Base-by-base conservation (phyloP, 768 basidiomycete species). In the Russula earlei region DNA sequence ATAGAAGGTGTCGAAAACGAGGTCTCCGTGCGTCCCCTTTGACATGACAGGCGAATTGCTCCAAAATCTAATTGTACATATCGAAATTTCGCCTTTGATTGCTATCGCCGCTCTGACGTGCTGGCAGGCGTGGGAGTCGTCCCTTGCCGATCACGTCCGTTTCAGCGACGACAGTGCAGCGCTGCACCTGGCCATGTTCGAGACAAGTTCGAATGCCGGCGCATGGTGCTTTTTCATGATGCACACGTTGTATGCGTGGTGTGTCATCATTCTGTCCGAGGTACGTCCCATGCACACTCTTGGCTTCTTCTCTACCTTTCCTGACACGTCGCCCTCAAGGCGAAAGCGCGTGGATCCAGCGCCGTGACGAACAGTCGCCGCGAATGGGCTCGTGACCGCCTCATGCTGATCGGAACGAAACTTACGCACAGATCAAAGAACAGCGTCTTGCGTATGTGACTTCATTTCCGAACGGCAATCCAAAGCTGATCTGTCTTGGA, bases 221-320 rank as follows among this genome's bases (percentile, higher is more conserved):
- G 85, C 86, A 10, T 91, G 88, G 89, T 86, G 83, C 63, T 91
- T 80, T 70, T 85, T 80, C 61, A 75, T 75, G 65, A 84, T 88
- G 74, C 87, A 91, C 67, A 74, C 81, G 43, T 72, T 84, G 59
- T 79, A 90, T 62, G 84, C 84, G 40, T 84, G 83, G 56, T 82
- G 81, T 62, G 71, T 77, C 31, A 74, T 89, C 52, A 82, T 80
- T 19, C 66, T 90, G 37, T 77, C 79, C 62, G 74, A 76, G 68
- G 87, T 88, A 64, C 70, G 79, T 74, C 54, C 54, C 54, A 37
- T 19, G 31, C 38, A 40, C 29, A 46, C 48, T 33, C 22, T 22
- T 42, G 2, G 29, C 5, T 10, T 5, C 10, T 31, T 3, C 29
- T 10, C 29, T 10, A 10, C 7, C 5, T 10, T 10, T 10, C 29